Evolutionary conservation across 495 filamentous ascomycete species (phyloP).

Genomic region (Xylaria grammica): DNA sequence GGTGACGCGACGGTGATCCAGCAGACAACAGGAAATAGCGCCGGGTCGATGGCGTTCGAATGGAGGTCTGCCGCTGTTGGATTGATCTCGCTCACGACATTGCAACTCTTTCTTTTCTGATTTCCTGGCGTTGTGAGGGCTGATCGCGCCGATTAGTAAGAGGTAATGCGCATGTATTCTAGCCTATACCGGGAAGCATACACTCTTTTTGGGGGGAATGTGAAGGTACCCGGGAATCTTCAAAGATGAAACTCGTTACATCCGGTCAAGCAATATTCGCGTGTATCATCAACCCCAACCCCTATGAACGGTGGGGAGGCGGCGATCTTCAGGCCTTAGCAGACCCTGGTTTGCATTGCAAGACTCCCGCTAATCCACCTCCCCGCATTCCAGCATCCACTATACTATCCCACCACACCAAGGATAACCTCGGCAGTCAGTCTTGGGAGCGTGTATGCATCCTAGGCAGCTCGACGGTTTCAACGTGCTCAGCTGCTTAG

Average conservation of each 20-base stretch:
- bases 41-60: constrained; percentile 26
- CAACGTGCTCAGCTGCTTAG: not conserved
- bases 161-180: not conserved
- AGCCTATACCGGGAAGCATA: not conserved
- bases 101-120: constrained; percentile 3
- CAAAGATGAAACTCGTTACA: not conserved
- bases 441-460: not conserved
- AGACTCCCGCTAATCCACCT: not conserved
- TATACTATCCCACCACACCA: not conserved
- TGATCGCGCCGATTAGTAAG: not conserved
- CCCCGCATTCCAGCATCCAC: constrained; percentile 12
- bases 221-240: too few species aligned
- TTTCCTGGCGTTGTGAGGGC: not conserved
- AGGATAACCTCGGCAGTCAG: constrained; percentile 17
- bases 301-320: too few species aligned
- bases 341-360: too few species aligned
- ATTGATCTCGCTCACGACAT: constrained; percentile 12
- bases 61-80: constrained; percentile 14
- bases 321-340: too few species aligned
- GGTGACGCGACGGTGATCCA: constrained; percentile 47
- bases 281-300: too few species aligned
- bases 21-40: constrained; percentile 33
- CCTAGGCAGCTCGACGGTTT: not conserved
- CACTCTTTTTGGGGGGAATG: not conserved
- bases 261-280: too few species aligned